These are phyloP conservation scores for Fusarium albidum DNA, from an alignment of 2,329 filamentous ascomycete genomes.

Conservation along the genomic window DNA sequence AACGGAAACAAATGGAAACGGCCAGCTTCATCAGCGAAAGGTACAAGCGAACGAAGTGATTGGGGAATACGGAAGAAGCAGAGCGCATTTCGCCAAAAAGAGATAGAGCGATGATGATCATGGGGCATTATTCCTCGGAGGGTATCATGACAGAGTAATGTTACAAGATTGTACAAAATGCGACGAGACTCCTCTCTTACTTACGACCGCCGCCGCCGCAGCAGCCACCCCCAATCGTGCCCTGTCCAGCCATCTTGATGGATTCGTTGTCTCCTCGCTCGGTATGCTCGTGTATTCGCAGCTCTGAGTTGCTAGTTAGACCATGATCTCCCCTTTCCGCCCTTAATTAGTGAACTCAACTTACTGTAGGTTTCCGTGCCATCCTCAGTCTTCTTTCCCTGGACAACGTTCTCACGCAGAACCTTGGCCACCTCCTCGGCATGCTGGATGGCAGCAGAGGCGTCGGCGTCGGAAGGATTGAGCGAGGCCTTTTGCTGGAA, in stretches of 20 bases:
- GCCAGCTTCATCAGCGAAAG: conserved; percentile 31
- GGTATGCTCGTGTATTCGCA: conserved; percentile 89
- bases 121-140: conserved; percentile 35
- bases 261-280: conserved; percentile 94
- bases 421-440: conserved; percentile 85
- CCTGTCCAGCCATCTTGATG: conserved; percentile 69
- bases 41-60: conserved; percentile 19
- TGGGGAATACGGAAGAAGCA: conserved; percentile 19
- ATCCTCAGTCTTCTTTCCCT: conserved; percentile 68
- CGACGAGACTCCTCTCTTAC: conserved; percentile 30
- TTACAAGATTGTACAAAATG: conserved; percentile 42
- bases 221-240: conserved; percentile 38
- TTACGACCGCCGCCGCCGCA: conserved; percentile 45
- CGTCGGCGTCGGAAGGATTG: conserved; percentile 64
- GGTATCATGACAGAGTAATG: conserved; percentile 45
- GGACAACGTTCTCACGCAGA: conserved; percentile 84
- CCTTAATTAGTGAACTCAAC: conserved; percentile 41
- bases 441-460: conserved; percentile 73
- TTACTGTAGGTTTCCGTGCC: conserved; percentile 65
- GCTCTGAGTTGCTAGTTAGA: conserved; percentile 60
- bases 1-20: conserved; percentile 16
- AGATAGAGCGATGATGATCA: conserved; percentile 29
- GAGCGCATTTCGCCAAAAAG: conserved; percentile 15
- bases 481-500: conserved; percentile 76
- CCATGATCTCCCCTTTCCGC: background rate